phyloP scores from a whole-genome alignment of 345 rosid genomes.

The Populus nigra region DNA sequence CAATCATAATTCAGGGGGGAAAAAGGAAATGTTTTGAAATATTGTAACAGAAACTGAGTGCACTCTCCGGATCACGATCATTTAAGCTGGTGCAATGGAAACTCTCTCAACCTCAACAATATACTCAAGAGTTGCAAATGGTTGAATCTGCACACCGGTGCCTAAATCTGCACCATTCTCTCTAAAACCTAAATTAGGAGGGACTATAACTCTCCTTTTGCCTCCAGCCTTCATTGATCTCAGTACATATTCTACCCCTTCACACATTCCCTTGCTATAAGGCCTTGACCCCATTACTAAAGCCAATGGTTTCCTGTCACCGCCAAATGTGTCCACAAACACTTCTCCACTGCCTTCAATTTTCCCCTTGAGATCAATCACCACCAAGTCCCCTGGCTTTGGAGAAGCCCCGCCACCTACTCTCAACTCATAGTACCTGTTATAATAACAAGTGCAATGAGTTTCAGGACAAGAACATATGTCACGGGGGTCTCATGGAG shows the following conservation, averaged over 20 bases:
- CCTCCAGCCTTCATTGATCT: constrained; percentile 89
- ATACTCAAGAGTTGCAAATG: constrained; percentile 64
- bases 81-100: constrained; percentile 80
- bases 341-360: constrained; percentile 57
- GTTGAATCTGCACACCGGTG: constrained; percentile 59
- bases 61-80: background rate
- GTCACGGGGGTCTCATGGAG: background rate
- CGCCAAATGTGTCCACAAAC: constrained; percentile 64
- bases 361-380: constrained; percentile 68
- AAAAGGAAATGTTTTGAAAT: too few relatives aligned
- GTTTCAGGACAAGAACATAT: background rate
- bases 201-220: constrained; percentile 70
- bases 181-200: constrained; percentile 69
- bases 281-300: constrained; percentile 80
- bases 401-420: constrained; percentile 84
- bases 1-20: too few relatives aligned
- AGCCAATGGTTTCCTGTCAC: constrained; percentile 61
- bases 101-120: constrained; percentile 75
- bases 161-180: constrained; percentile 71
- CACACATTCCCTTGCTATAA: constrained; percentile 74
- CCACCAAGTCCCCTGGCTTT: constrained; percentile 73
- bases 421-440: constrained; percentile 77
- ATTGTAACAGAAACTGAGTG: too few relatives aligned
- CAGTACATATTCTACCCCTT: constrained; percentile 67
- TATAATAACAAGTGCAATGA: background rate